phyloP scores from a whole-genome alignment of 2,329 filamentous ascomycete genomes.

The Alternaria ventricosa region DNA sequence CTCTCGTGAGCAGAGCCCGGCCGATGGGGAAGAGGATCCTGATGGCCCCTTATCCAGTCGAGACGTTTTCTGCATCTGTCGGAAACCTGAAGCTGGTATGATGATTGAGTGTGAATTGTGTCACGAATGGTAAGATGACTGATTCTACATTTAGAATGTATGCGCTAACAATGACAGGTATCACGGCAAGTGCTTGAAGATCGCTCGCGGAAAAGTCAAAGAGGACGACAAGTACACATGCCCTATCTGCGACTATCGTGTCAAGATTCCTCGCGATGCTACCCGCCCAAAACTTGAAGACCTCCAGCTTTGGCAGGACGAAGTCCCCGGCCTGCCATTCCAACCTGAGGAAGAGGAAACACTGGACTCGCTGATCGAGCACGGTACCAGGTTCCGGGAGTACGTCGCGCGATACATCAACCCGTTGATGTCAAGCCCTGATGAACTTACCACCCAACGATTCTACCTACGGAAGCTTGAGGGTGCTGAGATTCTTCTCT shows the following conservation, averaged over 20 bases:
- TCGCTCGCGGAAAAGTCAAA: conserved; percentile 95
- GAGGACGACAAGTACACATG: conserved; percentile 99
- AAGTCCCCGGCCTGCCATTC: conserved; percentile 82
- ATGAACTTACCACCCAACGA: conserved; percentile 86
- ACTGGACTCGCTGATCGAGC: conserved; percentile 83
- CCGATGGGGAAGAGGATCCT: conserved; percentile 51
- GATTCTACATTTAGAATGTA: not conserved
- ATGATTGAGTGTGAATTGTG: conserved; percentile 99
- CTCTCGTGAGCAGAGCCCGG: conserved; percentile 77
- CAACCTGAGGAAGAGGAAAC: conserved; percentile 94
- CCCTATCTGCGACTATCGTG: conserved; percentile 95
- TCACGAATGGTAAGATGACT: conserved; percentile 82
- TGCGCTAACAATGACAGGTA: conserved; percentile 68
- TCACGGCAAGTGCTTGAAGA: conserved; percentile 97
- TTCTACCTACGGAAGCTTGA: conserved; percentile 98
- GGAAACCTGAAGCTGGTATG: conserved; percentile 91
- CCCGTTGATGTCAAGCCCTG: conserved; percentile 77
- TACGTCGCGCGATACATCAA: conserved; percentile 84
- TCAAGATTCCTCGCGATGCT: conserved; percentile 95
- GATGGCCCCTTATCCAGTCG: conserved; percentile 59
- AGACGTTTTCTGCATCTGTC: conserved; percentile 97
- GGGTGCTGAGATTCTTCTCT: conserved; percentile 89
- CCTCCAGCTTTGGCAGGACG: conserved; percentile 80
- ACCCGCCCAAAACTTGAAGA: conserved; percentile 95
- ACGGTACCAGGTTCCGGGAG: conserved; percentile 82